Evolutionary conservation across 164 flowering plant species (phyloP).

Genomic region (Berberis vulgaris): DNA sequence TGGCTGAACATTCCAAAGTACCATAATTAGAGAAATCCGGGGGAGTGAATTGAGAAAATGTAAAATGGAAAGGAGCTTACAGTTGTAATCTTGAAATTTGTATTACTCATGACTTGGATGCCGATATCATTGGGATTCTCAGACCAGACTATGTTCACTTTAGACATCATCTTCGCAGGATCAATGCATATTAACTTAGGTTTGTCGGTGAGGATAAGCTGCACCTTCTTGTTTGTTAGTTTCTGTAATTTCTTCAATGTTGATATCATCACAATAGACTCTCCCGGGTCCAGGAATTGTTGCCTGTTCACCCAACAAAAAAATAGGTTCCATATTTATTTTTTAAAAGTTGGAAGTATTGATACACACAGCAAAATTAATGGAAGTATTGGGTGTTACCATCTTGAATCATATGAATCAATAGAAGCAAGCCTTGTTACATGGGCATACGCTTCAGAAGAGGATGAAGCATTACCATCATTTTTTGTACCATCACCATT

Average conservation of each 20-base stretch:
- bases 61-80: constrained; percentile 26
- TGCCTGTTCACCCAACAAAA: constrained; percentile 46
- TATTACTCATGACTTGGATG: constrained; percentile 67
- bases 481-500: constrained; percentile 51
- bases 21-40: background rate
- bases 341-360: no score
- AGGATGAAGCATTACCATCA: constrained; percentile 55
- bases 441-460: constrained; percentile 52
- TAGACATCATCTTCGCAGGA: constrained; percentile 67
- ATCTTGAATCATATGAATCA: constrained; percentile 96
- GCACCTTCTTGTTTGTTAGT: constrained; percentile 91
- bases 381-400: constrained; percentile 32
- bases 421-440: constrained; percentile 89
- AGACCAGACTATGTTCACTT: constrained; percentile 88
- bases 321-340: background rate
- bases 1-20: constrained; percentile 46
- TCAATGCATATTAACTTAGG: constrained; percentile 89
- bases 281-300: constrained; percentile 93
- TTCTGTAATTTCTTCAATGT: constrained; percentile 88
- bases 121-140: constrained; percentile 74
- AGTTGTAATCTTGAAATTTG: constrained; percentile 82
- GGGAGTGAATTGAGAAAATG: background rate
- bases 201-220: constrained; percentile 94
- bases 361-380: background rate
- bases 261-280: constrained; percentile 92